phyloP scores from a whole-genome alignment of 768 basidiomycete species.

The Hericium rajendrae region DNA sequence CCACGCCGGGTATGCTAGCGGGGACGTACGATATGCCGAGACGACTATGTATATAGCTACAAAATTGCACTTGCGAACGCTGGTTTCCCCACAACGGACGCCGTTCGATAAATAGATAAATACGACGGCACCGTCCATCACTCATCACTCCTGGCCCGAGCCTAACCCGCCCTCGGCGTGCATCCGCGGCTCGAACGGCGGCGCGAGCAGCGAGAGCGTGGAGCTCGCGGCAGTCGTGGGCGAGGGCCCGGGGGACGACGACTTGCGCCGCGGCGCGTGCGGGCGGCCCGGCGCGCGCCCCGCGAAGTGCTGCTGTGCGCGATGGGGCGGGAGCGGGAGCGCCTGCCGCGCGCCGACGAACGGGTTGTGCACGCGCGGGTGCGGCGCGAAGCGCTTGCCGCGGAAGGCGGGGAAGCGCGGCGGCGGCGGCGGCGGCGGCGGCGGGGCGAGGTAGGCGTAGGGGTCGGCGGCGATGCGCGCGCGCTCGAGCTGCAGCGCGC shows the following conservation, averaged over 20 bases:
- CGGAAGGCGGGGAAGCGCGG: neutral
- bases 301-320: neutral
- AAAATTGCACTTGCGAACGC: too few species aligned
- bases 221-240: slow-evolving; percentile 16
- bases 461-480: slow-evolving; percentile 31
- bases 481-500: slow-evolving; percentile 50
- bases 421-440: neutral
- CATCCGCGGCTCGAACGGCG: slow-evolving; percentile 42
- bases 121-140: too few species aligned
- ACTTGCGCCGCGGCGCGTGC: slow-evolving; percentile 7
- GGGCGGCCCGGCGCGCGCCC: slow-evolving; percentile 1
- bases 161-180: neutral
- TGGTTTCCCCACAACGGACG: too few species aligned
- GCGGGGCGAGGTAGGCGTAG: slow-evolving; percentile 17
- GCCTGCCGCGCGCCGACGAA: neutral
- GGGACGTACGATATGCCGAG: too few species aligned
- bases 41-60: too few species aligned
- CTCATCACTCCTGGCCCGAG: neutral
- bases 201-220: slow-evolving; percentile 42
- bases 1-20: too few species aligned
- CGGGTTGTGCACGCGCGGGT: neutral
- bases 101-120: too few species aligned
- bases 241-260: slow-evolving; percentile 7
- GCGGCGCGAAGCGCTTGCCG: slow-evolving; percentile 6
- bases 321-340: neutral